These are phyloP conservation scores for Pseudocohnilembus persalinus DNA, from an alignment of 169 alveolate genomes.

Conservation along the genomic window DNA sequence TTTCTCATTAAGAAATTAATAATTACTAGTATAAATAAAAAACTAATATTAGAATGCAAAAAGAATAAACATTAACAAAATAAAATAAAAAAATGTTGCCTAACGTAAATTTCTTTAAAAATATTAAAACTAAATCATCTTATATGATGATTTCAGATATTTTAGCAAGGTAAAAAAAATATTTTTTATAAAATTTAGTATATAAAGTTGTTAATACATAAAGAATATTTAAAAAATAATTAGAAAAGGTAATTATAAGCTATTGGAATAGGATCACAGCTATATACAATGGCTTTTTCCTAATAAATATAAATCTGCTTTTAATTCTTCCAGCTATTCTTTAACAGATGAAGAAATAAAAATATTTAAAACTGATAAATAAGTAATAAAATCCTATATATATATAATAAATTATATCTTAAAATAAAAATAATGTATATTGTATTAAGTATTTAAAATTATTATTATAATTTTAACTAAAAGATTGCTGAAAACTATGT, in stretches of 20 bases:
- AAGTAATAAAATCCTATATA: not conserved
- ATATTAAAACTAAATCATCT: too few species aligned
- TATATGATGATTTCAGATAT: not conserved
- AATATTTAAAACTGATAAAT: not conserved
- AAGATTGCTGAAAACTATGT: not conserved
- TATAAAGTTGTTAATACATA: too few species aligned
- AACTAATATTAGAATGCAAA: too few species aligned
- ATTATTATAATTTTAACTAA: too few species aligned
- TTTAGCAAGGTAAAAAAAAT: not conserved
- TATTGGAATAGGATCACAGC: not conserved
- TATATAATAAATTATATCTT: not conserved
- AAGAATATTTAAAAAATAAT: too few species aligned
- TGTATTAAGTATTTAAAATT: too few species aligned
- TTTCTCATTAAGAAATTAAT: not conserved
- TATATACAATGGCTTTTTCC: not conserved
- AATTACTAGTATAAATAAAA: not conserved
- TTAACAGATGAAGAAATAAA: not conserved
- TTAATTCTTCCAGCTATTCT: not conserved
- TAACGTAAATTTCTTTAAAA: too few species aligned
- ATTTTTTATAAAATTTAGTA: not conserved
- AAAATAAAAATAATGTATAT: too few species aligned
- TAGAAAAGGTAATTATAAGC: not conserved
- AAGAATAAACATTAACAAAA: too few species aligned
- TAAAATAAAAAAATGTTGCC: too few species aligned
- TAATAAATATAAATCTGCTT: too few species aligned